Base-by-base conservation (phyloP, 2,329 filamentous ascomycete genomes). In the Phyllosticta citriasiana region DNA sequence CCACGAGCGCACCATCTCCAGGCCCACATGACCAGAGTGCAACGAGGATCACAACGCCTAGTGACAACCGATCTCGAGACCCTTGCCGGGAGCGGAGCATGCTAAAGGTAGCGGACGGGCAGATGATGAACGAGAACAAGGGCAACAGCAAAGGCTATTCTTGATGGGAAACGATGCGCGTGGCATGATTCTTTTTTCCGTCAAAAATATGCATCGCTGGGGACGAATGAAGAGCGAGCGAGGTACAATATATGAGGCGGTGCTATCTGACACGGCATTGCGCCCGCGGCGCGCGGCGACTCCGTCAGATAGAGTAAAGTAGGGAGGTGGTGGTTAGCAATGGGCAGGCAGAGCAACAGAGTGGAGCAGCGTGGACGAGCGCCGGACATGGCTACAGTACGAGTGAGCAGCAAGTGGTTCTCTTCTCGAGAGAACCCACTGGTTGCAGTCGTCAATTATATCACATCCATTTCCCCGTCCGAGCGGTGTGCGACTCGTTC, bases 21-120 rank as follows among this genome's bases (percentile, higher is more conserved):
- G 59, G 59, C 56, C 59, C 59, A 57, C 59, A 57, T 61, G 59
- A 61, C 59, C 54, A 19, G 52, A 26, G 52, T 55, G 58, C 58
- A 26, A 60, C 58, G 58, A 60, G 58, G 58, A 55, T 60, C 58
- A 30, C 58, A 30, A 40, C 55, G 58, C 58, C 58, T 60, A 53
- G 33, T 60, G 58, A 60, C 58, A 52, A 14, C 30, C 58, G 58
- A 60, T 60, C 58, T 22, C 19, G 51, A 40, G 58, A 60, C 58
- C 58, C 58, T 60, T 51, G 58, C 47, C 35, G 53, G 53, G 52
- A 40, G 33, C 33, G 33, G 33, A 14, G 33, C 33, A 40, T 14
- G 4, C 33, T 40, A 40, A 5, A 40, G 33, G 33, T 10, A 16
- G 14, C 33, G 10, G 33, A 40, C 33, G 33, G 33, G 33, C 33